Evolutionary conservation across 2,329 filamentous ascomycete genomes (phyloP), one percentile per base, ranked within the genome.

Genomic region (Neopestalotiopsis sp.): DNA sequence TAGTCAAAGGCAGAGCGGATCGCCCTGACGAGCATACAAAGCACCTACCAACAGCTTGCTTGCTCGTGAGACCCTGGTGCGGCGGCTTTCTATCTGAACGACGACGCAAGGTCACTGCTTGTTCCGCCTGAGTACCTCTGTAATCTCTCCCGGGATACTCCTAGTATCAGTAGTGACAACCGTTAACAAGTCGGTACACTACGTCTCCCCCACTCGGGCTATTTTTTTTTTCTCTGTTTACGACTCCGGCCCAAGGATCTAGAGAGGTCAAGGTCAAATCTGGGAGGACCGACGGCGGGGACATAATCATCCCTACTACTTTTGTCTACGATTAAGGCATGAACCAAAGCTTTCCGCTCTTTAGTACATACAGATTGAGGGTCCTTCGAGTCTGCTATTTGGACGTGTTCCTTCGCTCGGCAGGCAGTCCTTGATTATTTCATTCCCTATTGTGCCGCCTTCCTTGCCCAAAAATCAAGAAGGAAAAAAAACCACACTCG

Each of bases 21-120:
- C 53, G 64, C 65, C 58, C 58, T 64, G 20, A 71, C 88, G 24
- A 28, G 24, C 24, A 28, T 28, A 28, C 90, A 82, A 86, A 84
- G 42, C 92, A 90, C 67, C 90, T 83, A 86, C 13, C 74, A 68
- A 66, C 73, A 57, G 65, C 71, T 70, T 68, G 56, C 72, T 78
- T 20, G 45, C 71, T 79, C 72, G 76, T 76, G 76, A 79, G 76
- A 79, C 80, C 80, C 78, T 82, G 79, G 79, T 80, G 79, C 77
- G 78, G 79, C 77, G 78, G 80, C 78, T 80, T 81, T 77, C 75
- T 76, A 73, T 76, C 76, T 76, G 74, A 79, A 77, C 74, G 78
- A 78, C 77, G 79, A 76, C 75, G 74, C 80, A 80, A 79, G 81
- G 81, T 79, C 78, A 77, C 78, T 79, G 80, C 79, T 79, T 81